These are phyloP conservation scores for Phytophthora ohioensis DNA, from an alignment of 352 stramenopile species.

Conservation along the genomic window DNA sequence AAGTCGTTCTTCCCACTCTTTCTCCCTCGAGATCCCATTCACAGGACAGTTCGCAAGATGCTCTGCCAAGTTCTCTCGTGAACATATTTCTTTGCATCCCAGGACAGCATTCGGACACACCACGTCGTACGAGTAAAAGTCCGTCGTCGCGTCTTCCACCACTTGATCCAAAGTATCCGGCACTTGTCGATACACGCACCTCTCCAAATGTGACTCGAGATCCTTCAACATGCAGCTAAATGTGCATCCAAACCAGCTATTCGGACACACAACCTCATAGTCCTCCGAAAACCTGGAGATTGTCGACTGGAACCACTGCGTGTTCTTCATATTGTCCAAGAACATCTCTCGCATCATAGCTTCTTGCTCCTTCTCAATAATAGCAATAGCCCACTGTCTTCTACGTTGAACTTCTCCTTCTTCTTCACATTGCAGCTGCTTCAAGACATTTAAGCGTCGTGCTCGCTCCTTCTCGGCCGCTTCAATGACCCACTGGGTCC, in stretches of 20 bases:
- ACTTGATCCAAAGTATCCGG: conserved; percentile 78
- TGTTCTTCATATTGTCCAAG: conserved; percentile 91
- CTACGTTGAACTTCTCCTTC: conserved; percentile 73
- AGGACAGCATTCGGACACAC: conserved; percentile 87
- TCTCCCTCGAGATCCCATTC: conserved; percentile 75
- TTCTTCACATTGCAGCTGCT: conserved; percentile 79
- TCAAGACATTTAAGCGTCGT: conserved; percentile 68
- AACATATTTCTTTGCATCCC: conserved; percentile 83
- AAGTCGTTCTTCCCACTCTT: conserved; percentile 81
- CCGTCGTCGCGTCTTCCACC: conserved; percentile 59
- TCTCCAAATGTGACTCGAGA: conserved; percentile 70
- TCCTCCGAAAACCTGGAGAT: conserved; percentile 82
- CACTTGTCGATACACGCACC: conserved; percentile 80
- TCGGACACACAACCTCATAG: conserved; percentile 88
- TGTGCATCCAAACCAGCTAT: conserved; percentile 89
- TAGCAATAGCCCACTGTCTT: conserved; percentile 76
- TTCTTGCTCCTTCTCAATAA: conserved; percentile 86
- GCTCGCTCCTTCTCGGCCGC: conserved; percentile 81
- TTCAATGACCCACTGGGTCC: conserved; percentile 85
- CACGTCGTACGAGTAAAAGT: conserved; percentile 86
- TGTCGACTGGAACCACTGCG: conserved; percentile 88
- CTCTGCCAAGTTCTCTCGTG: conserved; percentile 68
- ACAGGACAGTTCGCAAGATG: conserved; percentile 75
- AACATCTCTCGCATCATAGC: conserved; percentile 87
- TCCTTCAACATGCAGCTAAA: conserved; percentile 88